Conservation (phyloP, 768 basidiomycete genomes). For the Inosperma sp. region DNA sequence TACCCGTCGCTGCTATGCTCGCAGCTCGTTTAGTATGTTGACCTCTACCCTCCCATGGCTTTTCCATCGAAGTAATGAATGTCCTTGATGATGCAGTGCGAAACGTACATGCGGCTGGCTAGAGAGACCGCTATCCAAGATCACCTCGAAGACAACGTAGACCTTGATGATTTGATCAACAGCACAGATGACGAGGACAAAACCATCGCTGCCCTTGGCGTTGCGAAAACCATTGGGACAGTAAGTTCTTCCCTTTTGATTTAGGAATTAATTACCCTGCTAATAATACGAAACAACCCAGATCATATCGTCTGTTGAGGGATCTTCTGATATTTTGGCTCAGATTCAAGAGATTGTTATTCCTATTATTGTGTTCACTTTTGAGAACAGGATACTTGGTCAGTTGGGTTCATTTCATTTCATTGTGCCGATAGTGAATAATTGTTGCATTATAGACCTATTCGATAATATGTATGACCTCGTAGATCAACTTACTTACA, state of each 20-base stretch:
- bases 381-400: conserved; percentile 78
- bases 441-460: conserved; percentile 49
- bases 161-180: conserved; percentile 50
- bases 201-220: conserved; percentile 81
- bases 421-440: too few relatives aligned
- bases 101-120: conserved; percentile 76
- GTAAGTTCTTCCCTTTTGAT: conserved; percentile 34
- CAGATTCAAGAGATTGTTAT: conserved; percentile 81
- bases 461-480: conserved; percentile 87
- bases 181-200: conserved; percentile 72
- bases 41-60: neutral
- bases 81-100: conserved; percentile 45
- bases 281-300: too few relatives aligned
- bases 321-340: conserved; percentile 65
- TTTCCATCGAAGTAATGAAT: conserved; percentile 1
- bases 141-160: conserved; percentile 47
- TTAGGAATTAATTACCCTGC: too few relatives aligned
- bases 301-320: conserved; percentile 73
- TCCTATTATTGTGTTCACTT: conserved; percentile 70
- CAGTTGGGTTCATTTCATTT: too few relatives aligned
- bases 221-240: conserved; percentile 79
- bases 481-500: conserved; percentile 82
- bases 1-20: conserved; percentile 81
- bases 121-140: conserved; percentile 58
- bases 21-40: conserved; percentile 66